Conservation (phyloP, 2,329 filamentous ascomycete genomes). For the Cladosporium sp. region DNA sequence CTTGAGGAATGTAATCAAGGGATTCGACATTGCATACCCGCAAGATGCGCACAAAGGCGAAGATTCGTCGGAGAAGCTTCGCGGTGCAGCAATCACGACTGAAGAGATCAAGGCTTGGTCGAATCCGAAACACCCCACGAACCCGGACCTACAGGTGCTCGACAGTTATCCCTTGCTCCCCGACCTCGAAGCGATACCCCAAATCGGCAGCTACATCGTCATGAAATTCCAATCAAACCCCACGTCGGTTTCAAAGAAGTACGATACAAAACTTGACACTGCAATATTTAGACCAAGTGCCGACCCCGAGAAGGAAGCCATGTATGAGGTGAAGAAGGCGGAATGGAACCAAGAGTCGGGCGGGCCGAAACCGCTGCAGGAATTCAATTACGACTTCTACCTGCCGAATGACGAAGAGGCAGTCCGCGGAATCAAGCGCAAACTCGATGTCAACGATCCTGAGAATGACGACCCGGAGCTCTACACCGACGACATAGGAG, state of each 20-base stretch:
- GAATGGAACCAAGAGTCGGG: slow-evolving; percentile 44
- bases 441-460: slow-evolving; percentile 48
- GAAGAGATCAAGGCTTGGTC: slow-evolving; percentile 55
- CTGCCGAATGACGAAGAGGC: slow-evolving; percentile 45
- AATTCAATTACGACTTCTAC: slow-evolving; percentile 56
- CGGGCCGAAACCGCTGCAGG: slow-evolving; percentile 45
- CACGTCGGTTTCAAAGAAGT: slow-evolving; percentile 40
- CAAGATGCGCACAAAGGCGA: slow-evolving; percentile 60
- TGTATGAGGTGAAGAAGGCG: slow-evolving; percentile 43
- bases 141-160: slow-evolving; percentile 50
- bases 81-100: slow-evolving; percentile 47
- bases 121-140: slow-evolving; percentile 53
- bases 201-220: slow-evolving; percentile 53
- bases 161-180: slow-evolving; percentile 56
- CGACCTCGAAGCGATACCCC: slow-evolving; percentile 54
- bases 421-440: slow-evolving; percentile 48
- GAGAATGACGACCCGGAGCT: slow-evolving; percentile 47
- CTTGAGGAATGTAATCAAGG: slow-evolving; percentile 55
- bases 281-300: slow-evolving; percentile 49
- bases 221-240: slow-evolving; percentile 59
- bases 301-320: slow-evolving; percentile 41
- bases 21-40: slow-evolving; percentile 59
- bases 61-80: slow-evolving; percentile 51
- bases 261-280: slow-evolving; percentile 55
- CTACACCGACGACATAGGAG: slow-evolving; percentile 39